A percentile compares a stretch with the other conserved stretches of the same genome.
phyloP scores from a whole-genome alignment of 1,284 basidiomycete species.

The Cerioporus squamosus region DNA sequence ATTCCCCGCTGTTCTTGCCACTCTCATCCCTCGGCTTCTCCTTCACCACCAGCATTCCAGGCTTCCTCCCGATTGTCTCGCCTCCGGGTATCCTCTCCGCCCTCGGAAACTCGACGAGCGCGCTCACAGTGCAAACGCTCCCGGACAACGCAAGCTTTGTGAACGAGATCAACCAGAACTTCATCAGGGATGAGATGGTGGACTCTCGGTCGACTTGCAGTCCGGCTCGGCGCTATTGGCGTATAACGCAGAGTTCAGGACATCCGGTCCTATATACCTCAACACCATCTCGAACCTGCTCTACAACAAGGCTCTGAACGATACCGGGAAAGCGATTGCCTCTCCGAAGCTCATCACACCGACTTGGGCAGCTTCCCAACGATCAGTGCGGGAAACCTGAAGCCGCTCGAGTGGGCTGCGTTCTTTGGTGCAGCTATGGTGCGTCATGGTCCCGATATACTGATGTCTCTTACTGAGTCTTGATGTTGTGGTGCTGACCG shows the following conservation, averaged over 20 bases:
- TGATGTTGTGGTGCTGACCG: not conserved
- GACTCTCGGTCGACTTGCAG: conserved; percentile 55
- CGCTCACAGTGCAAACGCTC: conserved; percentile 43
- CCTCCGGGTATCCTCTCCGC: conserved; percentile 50
- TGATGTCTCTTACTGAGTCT: not conserved
- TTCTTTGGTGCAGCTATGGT: conserved; percentile 76
- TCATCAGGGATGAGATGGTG: conserved; percentile 55
- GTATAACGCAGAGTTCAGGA: conserved; percentile 57
- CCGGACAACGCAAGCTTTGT: conserved; percentile 60
- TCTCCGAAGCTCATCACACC: conserved; percentile 55
- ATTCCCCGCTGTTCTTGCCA: conserved; percentile 53
- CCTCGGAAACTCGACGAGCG: conserved; percentile 42
- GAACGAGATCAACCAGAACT: conserved; percentile 49
- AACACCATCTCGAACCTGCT: conserved; percentile 69
- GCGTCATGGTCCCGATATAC: conserved; percentile 25
- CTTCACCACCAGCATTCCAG: not conserved
- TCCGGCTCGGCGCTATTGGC: conserved; percentile 53
- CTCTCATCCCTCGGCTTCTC: conserved; percentile 39
- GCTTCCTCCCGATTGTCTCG: conserved; percentile 12
- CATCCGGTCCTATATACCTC: conserved; percentile 57
- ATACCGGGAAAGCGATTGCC: conserved; percentile 39
- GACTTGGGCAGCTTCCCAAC: conserved; percentile 58
- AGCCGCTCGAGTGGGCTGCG: conserved; percentile 65
- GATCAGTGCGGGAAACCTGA: conserved; percentile 53
- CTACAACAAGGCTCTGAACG: conserved; percentile 58